phyloP scores from a whole-genome alignment of 2,329 filamentous ascomycete species.

The Emmonsiellopsis sp. region DNA sequence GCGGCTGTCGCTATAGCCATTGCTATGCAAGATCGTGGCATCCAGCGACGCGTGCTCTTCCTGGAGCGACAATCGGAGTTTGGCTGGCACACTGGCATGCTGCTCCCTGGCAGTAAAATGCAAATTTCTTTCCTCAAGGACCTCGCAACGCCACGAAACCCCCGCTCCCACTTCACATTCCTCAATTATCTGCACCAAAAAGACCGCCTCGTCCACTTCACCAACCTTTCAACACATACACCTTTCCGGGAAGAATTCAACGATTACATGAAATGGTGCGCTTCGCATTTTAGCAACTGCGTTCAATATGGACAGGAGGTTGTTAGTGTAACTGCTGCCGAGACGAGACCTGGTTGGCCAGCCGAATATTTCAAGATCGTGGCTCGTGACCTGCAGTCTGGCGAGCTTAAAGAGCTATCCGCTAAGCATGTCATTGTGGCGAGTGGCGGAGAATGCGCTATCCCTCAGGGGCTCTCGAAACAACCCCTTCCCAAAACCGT shows the following conservation, averaged over 20 bases:
- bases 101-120: conserved; percentile 88
- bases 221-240: conserved; percentile 80
- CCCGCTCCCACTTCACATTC: conserved; percentile 80
- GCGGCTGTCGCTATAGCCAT: conserved; percentile 84
- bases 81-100: conserved; percentile 92
- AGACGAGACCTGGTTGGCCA: conserved; percentile 34
- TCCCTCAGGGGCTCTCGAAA: conserved; percentile 45
- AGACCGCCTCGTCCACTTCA: conserved; percentile 75
- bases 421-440: conserved; percentile 52
- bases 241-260: conserved; percentile 84
- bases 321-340: conserved; percentile 56
- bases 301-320: conserved; percentile 75
- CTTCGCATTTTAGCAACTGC: conserved; percentile 61
- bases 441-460: conserved; percentile 57
- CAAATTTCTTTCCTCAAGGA: conserved; percentile 98
- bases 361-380: conserved; percentile 57
- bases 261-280: conserved; percentile 92
- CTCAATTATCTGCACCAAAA: conserved; percentile 85
- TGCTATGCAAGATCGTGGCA: conserved; percentile 72
- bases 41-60: conserved; percentile 66
- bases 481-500: conserved; percentile 63
- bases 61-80: conserved; percentile 77
- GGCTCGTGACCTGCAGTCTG: conserved; percentile 49
- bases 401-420: conserved; percentile 28
- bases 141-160: conserved; percentile 78